Percentiles rank a stretch among this genome's conserved stretches.
These are phyloP conservation scores for Cercospora beticola DNA, from an alignment of 2,329 filamentous ascomycete species.

Conservation along the genomic window DNA sequence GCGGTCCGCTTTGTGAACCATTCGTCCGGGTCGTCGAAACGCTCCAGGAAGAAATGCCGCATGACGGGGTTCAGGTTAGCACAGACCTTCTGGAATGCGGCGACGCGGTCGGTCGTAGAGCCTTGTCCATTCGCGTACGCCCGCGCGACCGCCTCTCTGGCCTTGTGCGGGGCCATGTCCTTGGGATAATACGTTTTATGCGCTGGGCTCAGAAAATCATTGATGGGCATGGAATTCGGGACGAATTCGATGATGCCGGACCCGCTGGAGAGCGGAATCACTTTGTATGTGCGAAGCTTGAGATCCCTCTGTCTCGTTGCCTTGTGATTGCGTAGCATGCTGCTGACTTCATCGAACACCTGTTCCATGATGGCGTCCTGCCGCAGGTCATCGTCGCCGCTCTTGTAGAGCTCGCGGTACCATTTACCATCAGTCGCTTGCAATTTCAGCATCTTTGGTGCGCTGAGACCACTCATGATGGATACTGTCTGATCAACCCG, in stretches of 20 bases:
- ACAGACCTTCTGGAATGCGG: slow-evolving; percentile 73
- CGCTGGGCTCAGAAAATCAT: slow-evolving; percentile 88
- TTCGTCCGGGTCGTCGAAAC: slow-evolving; percentile 88
- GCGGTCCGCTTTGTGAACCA: slow-evolving; percentile 90
- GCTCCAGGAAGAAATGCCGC: slow-evolving; percentile 95
- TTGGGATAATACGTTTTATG: slow-evolving; percentile 83
- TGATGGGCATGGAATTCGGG: slow-evolving; percentile 83
- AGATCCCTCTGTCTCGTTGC: slow-evolving; percentile 84
- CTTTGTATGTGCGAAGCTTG: slow-evolving; percentile 94
- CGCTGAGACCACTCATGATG: slow-evolving; percentile 86
- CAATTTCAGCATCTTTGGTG: slow-evolving; percentile 88
- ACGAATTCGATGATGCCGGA: slow-evolving; percentile 98
- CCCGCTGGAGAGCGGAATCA: slow-evolving; percentile 79
- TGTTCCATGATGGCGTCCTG: slow-evolving; percentile 99
- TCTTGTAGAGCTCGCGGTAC: slow-evolving; percentile 93
- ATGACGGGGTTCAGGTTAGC: slow-evolving; percentile 88
- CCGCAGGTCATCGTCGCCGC: slow-evolving; percentile 86
- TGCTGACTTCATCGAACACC: slow-evolving; percentile 94
- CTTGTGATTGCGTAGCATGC: slow-evolving; percentile 80
- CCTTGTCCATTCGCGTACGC: slow-evolving; percentile 61
- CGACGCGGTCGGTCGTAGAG: slow-evolving; percentile 66
- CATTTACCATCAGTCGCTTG: slow-evolving; percentile 72
- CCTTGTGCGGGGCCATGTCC: slow-evolving; percentile 73
- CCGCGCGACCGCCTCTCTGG: slow-evolving; percentile 74
- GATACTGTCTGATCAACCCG: slow-evolving; percentile 73